phyloP scores from a whole-genome alignment of 176 grass and related monocot species.

The Stipa capillata region DNA sequence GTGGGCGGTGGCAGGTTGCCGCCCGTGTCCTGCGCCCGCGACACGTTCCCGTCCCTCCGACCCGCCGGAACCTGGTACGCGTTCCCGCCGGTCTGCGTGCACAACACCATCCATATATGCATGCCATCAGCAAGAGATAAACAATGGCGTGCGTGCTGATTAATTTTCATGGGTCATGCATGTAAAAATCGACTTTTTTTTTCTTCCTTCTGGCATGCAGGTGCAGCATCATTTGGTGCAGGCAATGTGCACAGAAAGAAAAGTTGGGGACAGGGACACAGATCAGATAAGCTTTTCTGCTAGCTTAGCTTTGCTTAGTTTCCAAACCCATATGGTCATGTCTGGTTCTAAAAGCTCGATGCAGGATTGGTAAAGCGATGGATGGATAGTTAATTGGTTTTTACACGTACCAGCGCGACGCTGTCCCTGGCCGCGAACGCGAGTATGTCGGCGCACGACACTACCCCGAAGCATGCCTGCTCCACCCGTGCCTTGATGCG shows the following conservation, averaged over 20 bases:
- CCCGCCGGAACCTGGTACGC: conserved; percentile 69
- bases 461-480: conserved; percentile 55
- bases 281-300: conserved; percentile 6
- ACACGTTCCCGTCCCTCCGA: conserved; percentile 52
- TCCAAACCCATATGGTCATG: conserved; percentile 26
- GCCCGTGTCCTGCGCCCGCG: conserved; percentile 39
- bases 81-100: conserved; percentile 53
- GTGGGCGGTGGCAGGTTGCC: conserved; percentile 61
- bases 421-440: conserved; percentile 88
- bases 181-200: too few relatives aligned
- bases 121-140: background rate
- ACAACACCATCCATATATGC: background rate
- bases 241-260: conserved; percentile 13
- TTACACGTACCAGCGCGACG: conserved; percentile 45
- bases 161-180: too few relatives aligned
- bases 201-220: background rate
- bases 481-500: conserved; percentile 58
- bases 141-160: conserved; percentile 5
- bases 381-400: background rate
- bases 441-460: conserved; percentile 91
- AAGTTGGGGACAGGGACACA: background rate
- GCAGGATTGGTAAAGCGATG: background rate
- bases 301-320: conserved; percentile 6
- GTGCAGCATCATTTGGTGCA: conserved; percentile 17
- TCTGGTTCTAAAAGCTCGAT: background rate